phyloP scores from a whole-genome alignment of 208 protist species.

The Leishmania lainsoni region DNA sequence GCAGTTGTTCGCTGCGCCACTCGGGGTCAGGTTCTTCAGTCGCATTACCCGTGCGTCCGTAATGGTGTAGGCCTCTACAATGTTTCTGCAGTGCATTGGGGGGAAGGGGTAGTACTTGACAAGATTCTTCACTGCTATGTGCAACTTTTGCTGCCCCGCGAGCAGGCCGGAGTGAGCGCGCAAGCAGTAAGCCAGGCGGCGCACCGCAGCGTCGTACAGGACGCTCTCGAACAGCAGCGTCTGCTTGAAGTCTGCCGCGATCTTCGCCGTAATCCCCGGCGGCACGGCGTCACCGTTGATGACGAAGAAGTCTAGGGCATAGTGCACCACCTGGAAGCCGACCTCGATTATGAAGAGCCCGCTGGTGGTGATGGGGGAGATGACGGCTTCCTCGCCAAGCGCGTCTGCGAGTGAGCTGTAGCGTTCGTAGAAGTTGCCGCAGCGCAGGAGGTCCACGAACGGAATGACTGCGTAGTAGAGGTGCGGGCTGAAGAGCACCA shows the following conservation, averaged over 20 bases:
- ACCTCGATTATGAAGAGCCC: slow-evolving; percentile 86
- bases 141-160: slow-evolving; percentile 42
- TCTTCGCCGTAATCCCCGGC: slow-evolving; percentile 49
- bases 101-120: slow-evolving; percentile 80
- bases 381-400: slow-evolving; percentile 21
- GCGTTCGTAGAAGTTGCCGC: slow-evolving; percentile 19
- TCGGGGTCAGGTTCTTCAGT: slow-evolving; percentile 42
- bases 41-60: slow-evolving; percentile 63
- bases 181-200: slow-evolving; percentile 43
- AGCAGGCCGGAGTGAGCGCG: slow-evolving; percentile 34
- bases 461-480: slow-evolving; percentile 75
- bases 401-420: slow-evolving; percentile 20
- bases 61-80: slow-evolving; percentile 62
- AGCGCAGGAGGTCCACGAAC: slow-evolving; percentile 50
- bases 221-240: slow-evolving; percentile 74
- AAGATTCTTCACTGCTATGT: slow-evolving; percentile 63
- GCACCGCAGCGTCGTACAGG: slow-evolving; percentile 78
- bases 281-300: slow-evolving; percentile 64
- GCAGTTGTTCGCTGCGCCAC: slow-evolving; percentile 19
- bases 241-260: slow-evolving; percentile 75
- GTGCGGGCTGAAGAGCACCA: slow-evolving; percentile 62
- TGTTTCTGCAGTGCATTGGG: slow-evolving; percentile 54
- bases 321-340: slow-evolving; percentile 87
- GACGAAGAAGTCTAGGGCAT: slow-evolving; percentile 87
- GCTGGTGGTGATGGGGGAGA: slow-evolving; percentile 44